phyloP scores from a whole-genome alignment of 768 basidiomycete genomes.

The Candolleomyces eurysporus region DNA sequence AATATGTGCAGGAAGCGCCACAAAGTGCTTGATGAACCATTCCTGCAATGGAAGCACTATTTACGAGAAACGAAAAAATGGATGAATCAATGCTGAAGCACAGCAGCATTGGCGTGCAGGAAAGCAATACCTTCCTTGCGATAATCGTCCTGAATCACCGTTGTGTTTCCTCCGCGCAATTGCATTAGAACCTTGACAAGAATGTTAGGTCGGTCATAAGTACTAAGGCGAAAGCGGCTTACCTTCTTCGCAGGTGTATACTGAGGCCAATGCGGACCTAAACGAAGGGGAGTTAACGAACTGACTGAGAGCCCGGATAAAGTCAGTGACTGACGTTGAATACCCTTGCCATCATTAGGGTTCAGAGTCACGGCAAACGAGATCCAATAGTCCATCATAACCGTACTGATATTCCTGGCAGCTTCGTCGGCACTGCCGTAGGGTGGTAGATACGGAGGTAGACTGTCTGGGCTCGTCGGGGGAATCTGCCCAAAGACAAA shows the following conservation, averaged over 20 bases:
- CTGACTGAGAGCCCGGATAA: not conserved
- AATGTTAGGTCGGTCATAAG: not conserved
- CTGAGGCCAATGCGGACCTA: conserved; percentile 29
- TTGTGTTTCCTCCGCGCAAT: conserved; percentile 32
- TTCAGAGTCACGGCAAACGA: conserved; percentile 37
- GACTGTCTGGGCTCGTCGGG: no score
- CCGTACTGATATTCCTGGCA: conserved; percentile 21
- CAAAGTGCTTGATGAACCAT: no score
- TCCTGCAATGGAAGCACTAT: no score
- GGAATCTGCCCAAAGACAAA: conserved; percentile 33
- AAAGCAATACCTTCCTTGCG: conserved; percentile 34
- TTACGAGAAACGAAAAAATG: no score
- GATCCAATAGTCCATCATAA: conserved; percentile 43
- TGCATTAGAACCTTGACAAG: conserved; percentile 16
- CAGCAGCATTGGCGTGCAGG: conserved; percentile 29
- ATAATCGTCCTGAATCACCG: conserved; percentile 35
- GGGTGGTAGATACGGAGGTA: no score
- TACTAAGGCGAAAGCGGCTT: no score
- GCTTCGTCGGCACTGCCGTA: conserved; percentile 16
- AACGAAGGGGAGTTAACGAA: not conserved
- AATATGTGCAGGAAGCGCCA: no score
- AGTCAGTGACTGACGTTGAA: conserved; percentile 20
- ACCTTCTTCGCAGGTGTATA: conserved; percentile 17
- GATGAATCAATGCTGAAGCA: conserved; percentile 10
- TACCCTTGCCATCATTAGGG: conserved; percentile 37